Evolutionary conservation across 2,329 filamentous ascomycete genomes (phyloP).

Genomic region (Aspergillus melleus): DNA sequence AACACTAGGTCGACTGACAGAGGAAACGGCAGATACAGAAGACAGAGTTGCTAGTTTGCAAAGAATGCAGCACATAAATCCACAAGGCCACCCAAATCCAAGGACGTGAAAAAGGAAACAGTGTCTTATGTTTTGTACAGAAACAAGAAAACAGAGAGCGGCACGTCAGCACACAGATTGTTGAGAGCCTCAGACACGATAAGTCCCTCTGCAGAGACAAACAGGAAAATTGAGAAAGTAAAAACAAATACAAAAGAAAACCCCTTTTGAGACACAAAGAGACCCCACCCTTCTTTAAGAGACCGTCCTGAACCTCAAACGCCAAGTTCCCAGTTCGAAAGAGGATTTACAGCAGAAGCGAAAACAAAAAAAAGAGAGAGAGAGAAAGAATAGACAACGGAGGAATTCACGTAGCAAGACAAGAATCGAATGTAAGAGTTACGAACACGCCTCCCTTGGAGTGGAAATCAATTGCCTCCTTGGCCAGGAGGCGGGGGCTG

Average conservation of each 20-base stretch:
- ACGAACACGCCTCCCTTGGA: neutral
- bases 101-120: neutral
- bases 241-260: neutral
- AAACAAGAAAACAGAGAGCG: neutral
- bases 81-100: conserved; percentile 3
- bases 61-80: neutral
- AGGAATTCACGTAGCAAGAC: conserved; percentile 17
- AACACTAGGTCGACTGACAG: neutral
- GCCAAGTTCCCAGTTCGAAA: conserved; percentile 8
- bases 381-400: neutral
- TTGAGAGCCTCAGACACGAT: neutral
- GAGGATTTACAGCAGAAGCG: conserved; percentile 14
- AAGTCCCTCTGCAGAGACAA: too few species aligned
- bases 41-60: neutral
- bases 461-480: conserved; percentile 21
- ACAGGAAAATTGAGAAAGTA: neutral
- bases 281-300: neutral
- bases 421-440: conserved; percentile 7
- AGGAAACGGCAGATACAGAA: neutral
- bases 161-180: neutral
- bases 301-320: neutral
- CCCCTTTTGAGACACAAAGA: neutral
- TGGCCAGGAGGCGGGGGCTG: conserved; percentile 43
- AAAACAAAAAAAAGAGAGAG: conserved; percentile 1
- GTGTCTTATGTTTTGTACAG: neutral